These are phyloP conservation scores for Neurospora sp. DNA, from an alignment of 2,329 filamentous ascomycete genomes.

Conservation along the genomic window DNA sequence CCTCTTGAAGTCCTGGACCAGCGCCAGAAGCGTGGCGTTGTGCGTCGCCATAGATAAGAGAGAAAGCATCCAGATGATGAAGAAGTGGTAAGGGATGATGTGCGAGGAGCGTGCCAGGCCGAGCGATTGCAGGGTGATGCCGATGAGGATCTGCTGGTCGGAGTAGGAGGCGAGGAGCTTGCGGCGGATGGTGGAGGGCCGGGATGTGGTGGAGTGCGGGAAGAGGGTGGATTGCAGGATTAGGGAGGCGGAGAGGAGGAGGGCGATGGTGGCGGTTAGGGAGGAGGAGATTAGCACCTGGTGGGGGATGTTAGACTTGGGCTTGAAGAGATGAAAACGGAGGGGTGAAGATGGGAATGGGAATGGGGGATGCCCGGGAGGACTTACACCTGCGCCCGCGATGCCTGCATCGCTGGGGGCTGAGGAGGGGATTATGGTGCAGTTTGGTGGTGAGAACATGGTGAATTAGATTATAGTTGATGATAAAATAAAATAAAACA, in stretches of 20 bases:
- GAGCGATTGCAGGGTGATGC: constrained; percentile 57
- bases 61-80: constrained; percentile 59
- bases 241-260: constrained; percentile 44
- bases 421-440: constrained; percentile 31
- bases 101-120: constrained; percentile 48
- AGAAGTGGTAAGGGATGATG: constrained; percentile 59
- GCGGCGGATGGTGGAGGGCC: constrained; percentile 42
- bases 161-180: constrained; percentile 56
- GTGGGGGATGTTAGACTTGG: not conserved
- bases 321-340: too few species aligned
- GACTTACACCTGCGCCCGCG: constrained; percentile 43
- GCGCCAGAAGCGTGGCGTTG: constrained; percentile 52
- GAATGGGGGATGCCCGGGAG: not conserved
- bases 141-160: constrained; percentile 59
- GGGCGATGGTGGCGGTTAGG: constrained; percentile 48
- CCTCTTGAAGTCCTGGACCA: constrained; percentile 54
- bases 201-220: constrained; percentile 7
- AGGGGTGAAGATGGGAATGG: not conserved
- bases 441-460: constrained; percentile 23
- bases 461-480: not conserved
- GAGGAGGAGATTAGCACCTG: constrained; percentile 57
- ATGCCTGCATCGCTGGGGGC: constrained; percentile 45
- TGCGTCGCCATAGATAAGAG: constrained; percentile 56
- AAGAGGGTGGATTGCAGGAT: constrained; percentile 39
- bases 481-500: not conserved